Percentiles rank a stretch among this genome's conserved stretches.
These are phyloP conservation scores for Scedosporium dehoogii DNA, from an alignment of 2,329 filamentous ascomycete genomes.

Conservation along the genomic window DNA sequence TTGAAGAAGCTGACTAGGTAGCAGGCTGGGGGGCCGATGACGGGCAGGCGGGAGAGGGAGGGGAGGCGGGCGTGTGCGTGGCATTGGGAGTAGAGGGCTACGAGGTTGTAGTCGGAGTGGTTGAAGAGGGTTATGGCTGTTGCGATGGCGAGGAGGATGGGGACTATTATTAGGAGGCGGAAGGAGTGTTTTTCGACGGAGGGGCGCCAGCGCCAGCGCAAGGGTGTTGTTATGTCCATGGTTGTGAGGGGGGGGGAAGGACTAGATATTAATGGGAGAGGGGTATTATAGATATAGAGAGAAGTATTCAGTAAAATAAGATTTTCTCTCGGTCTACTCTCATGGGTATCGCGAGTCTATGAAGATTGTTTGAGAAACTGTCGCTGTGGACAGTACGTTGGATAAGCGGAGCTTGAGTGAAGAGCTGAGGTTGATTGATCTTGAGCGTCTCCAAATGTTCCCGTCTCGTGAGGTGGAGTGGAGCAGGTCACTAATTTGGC, in stretches of 20 bases:
- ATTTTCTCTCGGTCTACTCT: not conserved
- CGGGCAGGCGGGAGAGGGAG: conserved; percentile 30
- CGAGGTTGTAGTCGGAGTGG: conserved; percentile 39
- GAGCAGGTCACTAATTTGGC: not conserved
- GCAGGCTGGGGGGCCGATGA: conserved; percentile 35
- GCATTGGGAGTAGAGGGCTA: conserved; percentile 44
- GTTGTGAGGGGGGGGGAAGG: not conserved
- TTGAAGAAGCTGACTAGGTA: conserved; percentile 41
- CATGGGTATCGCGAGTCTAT: not conserved
- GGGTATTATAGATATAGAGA: not conserved
- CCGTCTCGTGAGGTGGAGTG: not conserved
- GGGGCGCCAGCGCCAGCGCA: conserved; percentile 18
- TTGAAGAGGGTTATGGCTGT: conserved; percentile 31
- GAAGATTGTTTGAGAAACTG: not conserved
- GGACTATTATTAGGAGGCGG: conserved; percentile 39
- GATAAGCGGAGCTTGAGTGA: not conserved
- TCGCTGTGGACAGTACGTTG: not conserved
- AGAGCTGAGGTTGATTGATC: not conserved
- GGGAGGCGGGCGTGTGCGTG: conserved; percentile 36
- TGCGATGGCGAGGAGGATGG: conserved; percentile 33
- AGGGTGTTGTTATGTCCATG: not conserved
- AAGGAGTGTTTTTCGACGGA: conserved; percentile 44
- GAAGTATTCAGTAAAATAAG: not conserved
- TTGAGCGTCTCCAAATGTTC: not conserved
- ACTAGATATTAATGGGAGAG: not conserved